A percentile compares a stretch with the other conserved stretches of the same genome.
phyloP scores from a whole-genome alignment of 768 basidiomycete genomes.

The Phlegmacium glaucopus region DNA sequence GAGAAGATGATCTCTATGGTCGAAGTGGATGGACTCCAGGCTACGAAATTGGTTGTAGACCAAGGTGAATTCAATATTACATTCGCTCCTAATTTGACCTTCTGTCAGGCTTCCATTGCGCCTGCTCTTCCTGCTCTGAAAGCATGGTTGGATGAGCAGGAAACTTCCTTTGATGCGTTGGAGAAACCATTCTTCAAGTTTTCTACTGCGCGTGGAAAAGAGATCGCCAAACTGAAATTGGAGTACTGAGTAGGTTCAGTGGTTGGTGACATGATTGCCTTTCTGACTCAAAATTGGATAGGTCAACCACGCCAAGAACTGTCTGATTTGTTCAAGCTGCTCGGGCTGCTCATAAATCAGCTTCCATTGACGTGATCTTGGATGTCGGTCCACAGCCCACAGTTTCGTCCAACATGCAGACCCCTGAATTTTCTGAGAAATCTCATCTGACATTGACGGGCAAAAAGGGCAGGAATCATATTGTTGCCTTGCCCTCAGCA shows the following conservation, averaged over 20 bases:
- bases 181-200: slow-evolving; percentile 26
- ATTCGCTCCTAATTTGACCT: neutral
- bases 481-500: slow-evolving; percentile 24
- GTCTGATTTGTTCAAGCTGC: slow-evolving; percentile 28
- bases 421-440: slow-evolving; percentile 18
- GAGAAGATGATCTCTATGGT: slow-evolving; percentile 22
- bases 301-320: slow-evolving; percentile 30
- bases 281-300: slow-evolving; percentile 8
- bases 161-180: slow-evolving; percentile 12
- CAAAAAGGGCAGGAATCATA: slow-evolving; percentile 30
- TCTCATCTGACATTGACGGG: slow-evolving; percentile 21
- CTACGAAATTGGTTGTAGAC: slow-evolving; percentile 26
- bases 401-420: slow-evolving; percentile 29
- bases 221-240: slow-evolving; percentile 19
- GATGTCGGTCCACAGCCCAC: slow-evolving; percentile 33
- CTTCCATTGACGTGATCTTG: slow-evolving; percentile 24
- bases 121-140: slow-evolving; percentile 23
- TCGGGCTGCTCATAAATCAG: slow-evolving; percentile 14
- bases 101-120: slow-evolving; percentile 25
- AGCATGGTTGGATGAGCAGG: slow-evolving; percentile 24
- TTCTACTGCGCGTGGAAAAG: slow-evolving; percentile 27
- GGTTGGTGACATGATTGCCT: neutral
- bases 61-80: slow-evolving; percentile 21
- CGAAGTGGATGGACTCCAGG: slow-evolving; percentile 23
- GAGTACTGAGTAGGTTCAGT: slow-evolving; percentile 27